These are phyloP conservation scores for Silene latifolia DNA, from an alignment of 148 eudicot genomes.

Conservation along the genomic window DNA sequence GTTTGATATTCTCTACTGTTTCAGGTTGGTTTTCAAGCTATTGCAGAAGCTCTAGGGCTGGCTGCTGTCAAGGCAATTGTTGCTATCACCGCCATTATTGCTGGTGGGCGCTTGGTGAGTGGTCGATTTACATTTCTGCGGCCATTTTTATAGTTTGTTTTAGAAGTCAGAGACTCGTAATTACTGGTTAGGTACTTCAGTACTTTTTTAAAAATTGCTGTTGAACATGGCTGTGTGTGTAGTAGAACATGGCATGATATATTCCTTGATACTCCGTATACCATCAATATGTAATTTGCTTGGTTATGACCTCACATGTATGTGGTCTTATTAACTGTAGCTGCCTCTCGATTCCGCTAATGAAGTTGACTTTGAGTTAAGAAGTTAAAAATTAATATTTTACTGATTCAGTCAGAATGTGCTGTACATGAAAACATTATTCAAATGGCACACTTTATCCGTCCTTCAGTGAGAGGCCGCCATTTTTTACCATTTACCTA, in stretches of 20 bases:
- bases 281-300: not conserved
- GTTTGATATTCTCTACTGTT: slow-evolving; percentile 16
- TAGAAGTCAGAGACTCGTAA: not conserved
- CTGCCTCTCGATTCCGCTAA: not conserved
- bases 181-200: not conserved
- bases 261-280: not conserved
- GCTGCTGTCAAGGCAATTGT: slow-evolving; percentile 97
- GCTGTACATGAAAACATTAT: not conserved
- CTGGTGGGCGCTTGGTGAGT: slow-evolving; percentile 98
- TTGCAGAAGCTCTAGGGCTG: slow-evolving; percentile 96
- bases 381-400: not conserved
- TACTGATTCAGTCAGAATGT: not conserved
- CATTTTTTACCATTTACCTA: not conserved
- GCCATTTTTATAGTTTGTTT: slow-evolving; percentile 7
- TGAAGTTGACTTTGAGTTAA: not conserved
- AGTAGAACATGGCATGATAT: not conserved
- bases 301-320: not conserved
- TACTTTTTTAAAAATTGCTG: not conserved
- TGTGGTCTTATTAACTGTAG: not conserved
- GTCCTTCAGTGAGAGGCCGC: not conserved
- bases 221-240: not conserved
- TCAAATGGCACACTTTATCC: not conserved
- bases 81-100: slow-evolving; percentile 93
- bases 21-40: slow-evolving; percentile 95
- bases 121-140: slow-evolving; percentile 1